phyloP scores from a whole-genome alignment of 345 rosid genomes.

The Linum tenue region DNA sequence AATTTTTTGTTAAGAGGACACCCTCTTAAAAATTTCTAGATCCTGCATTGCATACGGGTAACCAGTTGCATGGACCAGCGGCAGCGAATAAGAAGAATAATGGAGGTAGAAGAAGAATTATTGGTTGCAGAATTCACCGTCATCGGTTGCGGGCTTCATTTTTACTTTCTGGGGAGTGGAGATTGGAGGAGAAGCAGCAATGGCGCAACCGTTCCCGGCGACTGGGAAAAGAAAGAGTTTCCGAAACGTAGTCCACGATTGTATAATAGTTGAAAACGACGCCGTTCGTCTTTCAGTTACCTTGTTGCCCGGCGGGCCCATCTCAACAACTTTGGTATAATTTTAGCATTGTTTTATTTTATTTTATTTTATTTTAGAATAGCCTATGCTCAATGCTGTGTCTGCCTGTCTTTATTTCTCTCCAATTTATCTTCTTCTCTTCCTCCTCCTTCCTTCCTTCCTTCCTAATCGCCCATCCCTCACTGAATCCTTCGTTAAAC shows the following conservation, averaged over 20 bases:
- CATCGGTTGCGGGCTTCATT: background rate
- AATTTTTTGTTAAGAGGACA: no score
- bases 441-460: background rate
- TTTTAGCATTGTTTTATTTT: no score
- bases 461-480: background rate
- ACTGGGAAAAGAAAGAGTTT: no score
- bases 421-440: no score
- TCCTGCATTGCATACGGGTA: background rate
- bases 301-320: no score
- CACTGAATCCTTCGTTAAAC: slow-evolving; percentile 12
- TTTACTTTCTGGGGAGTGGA: background rate
- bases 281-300: no score
- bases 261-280: no score
- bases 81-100: background rate
- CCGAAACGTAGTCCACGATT: no score
- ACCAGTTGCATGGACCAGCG: background rate
- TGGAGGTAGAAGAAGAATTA: background rate
- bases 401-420: background rate
- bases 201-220: background rate
- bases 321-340: no score
- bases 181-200: background rate
- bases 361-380: no score
- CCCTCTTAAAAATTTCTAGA: no score
- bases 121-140: background rate
- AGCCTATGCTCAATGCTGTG: no score